Evolutionary conservation across 83 land plant species (phyloP), one percentile per base, ranked within the genome.

Genomic region (Isoetes engelmannii): DNA sequence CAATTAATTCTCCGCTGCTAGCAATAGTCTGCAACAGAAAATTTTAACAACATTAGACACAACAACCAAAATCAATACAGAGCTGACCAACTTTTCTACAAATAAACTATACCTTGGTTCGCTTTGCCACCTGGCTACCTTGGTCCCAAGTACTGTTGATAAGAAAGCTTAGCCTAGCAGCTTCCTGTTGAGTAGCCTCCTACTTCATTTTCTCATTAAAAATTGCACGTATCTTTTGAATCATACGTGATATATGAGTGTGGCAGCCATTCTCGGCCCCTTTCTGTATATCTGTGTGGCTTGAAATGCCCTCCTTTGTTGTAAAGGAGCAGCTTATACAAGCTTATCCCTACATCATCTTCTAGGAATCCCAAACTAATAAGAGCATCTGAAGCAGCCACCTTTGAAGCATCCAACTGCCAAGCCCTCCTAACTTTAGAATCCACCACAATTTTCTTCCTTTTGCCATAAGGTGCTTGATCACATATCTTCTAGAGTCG

Each of bases 211-310:
- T n/a, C n/a, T n/a, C n/a, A n/a, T n/a, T n/a, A n/a, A n/a, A n/a
- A n/a, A n/a, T n/a, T n/a, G n/a, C n/a, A n/a, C n/a, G n/a, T n/a
- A n/a, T n/a, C n/a, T n/a, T n/a, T n/a, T n/a, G n/a, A n/a, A n/a
- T n/a, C n/a, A n/a, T n/a, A n/a, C n/a, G n/a, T 72, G 74, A 5
- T 64, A 6, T 15, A 65, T 41, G 51, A 72, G 13, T 4, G 74
- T 72, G 4, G 74, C 74, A 72, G 63, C 49, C 74, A 65, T 72
- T 44, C 72, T 58, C 3, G 28, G 20, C 56, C 48, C 74, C 57
- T 72, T 18, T 72, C 74, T 5, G 74, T 65, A 42, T 72, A 57
- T 37, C 74, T 45, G 44, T 72, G 73, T 4, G 56, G 43, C 37
- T 2, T 28, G 58, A 65, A 72, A 43, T 72, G 74, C 4, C 74